Percentiles rank a stretch among this genome's conserved stretches.
Evolutionary conservation across 768 basidiomycete species (phyloP).

Genomic region (Suillus fuscotomentosus): DNA sequence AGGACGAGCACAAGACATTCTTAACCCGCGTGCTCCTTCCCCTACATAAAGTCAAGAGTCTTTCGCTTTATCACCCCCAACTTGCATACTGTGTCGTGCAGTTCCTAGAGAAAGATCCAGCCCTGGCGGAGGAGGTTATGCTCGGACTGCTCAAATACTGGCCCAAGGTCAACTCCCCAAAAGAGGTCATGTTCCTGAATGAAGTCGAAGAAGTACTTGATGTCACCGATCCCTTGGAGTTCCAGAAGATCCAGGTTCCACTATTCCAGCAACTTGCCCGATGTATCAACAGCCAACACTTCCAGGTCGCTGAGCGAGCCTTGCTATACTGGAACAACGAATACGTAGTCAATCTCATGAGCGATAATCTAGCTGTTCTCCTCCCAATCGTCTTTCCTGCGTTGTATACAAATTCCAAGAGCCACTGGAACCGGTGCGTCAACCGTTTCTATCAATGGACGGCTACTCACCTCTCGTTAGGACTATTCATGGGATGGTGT

Average conservation of each 20-base stretch:
- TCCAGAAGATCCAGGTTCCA: constrained; percentile 91
- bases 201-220: constrained; percentile 99
- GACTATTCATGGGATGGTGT: constrained; percentile 99
- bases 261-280: constrained; percentile 93
- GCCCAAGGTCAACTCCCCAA: constrained; percentile 99
- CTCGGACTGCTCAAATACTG: constrained; percentile 94
- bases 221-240: constrained; percentile 95
- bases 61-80: constrained; percentile 99
- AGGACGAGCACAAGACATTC: constrained; percentile 99
- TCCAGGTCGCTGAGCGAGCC: constrained; percentile 98
- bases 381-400: constrained; percentile 97
- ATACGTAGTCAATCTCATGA: constrained; percentile 99
- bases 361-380: constrained; percentile 85
- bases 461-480: constrained; percentile 39
- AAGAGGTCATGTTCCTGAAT: constrained; percentile 99
- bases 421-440: constrained; percentile 96
- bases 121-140: constrained; percentile 93
- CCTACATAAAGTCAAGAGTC: constrained; percentile 94
- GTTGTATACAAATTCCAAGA: constrained; percentile 91
- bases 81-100: constrained; percentile 99
- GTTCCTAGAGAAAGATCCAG: constrained; percentile 94
- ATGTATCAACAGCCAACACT: constrained; percentile 99
- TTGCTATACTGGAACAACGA: constrained; percentile 99
- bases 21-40: constrained; percentile 92
- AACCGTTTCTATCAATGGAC: background rate